Evolutionary conservation across 805 yeast species (phyloP).

Genomic region (Myxozyma sirexii): DNA sequence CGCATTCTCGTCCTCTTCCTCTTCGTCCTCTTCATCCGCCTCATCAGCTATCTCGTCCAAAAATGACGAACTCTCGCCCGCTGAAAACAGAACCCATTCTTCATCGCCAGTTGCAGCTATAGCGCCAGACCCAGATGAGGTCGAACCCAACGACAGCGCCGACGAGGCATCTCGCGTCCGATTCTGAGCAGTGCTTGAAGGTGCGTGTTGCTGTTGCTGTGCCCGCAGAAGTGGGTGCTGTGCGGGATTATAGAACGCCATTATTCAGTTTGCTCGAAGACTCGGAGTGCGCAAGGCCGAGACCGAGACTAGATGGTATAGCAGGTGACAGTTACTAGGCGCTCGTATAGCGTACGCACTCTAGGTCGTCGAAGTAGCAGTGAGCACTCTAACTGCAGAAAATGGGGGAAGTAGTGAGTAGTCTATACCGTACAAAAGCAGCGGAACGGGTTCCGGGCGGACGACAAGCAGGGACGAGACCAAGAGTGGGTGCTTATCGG

Average conservation of each 20-base stretch:
- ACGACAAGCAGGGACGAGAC: background rate
- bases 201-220: slow-evolving; percentile 4
- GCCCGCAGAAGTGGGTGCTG: slow-evolving; percentile 31
- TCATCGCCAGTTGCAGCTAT: slow-evolving; percentile 19
- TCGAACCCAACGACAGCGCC: background rate
- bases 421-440: background rate
- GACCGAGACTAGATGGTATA: no score
- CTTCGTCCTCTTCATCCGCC: slow-evolving; percentile 25
- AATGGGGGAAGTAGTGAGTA: background rate
- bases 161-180: background rate
- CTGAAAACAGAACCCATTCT: slow-evolving; percentile 48
- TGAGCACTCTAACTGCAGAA: no score
- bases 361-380: background rate
- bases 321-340: no score
- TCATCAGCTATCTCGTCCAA: slow-evolving; percentile 20
- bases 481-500: background rate
- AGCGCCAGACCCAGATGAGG: background rate
- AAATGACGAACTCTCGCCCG: slow-evolving; percentile 32
- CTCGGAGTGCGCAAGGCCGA: background rate
- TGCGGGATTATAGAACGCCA: slow-evolving; percentile 30
- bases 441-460: background rate
- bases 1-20: slow-evolving; percentile 16
- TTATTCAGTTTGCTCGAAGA: background rate
- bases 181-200: background rate
- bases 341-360: no score